Evolutionary conservation across 2,329 filamentous ascomycete species (phyloP), one percentile per base, ranked within the genome.

Genomic region (Fusarium acutatum): DNA sequence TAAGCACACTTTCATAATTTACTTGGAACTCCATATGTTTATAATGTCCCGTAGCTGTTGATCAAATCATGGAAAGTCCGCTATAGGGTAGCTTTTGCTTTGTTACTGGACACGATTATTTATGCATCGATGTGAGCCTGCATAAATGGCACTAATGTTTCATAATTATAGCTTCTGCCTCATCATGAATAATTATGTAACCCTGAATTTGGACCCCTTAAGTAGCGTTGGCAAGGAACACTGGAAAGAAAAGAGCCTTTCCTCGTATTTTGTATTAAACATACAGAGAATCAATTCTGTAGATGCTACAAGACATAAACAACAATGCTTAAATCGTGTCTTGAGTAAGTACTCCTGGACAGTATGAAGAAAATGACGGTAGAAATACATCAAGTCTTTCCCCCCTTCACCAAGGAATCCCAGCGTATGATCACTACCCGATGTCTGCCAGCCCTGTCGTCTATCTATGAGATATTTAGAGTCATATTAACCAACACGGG

Each of bases 11-110:
- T 1, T 14, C 6, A 2, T 11, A 22, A 11, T 11, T 46, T 20
- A 0, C 3, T 28, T 3, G 9, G 13, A 22, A 22, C 13, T 22
- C 4, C 5, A 15, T 20, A 7, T 28, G 18, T 10, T 7, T 28
- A 4, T 10, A 13, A 24, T 20, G 7, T 0, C 28, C 8, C 20
- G 0, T 20, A 7, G 3, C 8, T 24, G 22, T 24, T 24, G 0
- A 24, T 49, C 1, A 2, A 18, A 17, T 13, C 3, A 5, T 14
- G 11, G 0, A 5, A 18, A 14, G 3, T 17, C 32, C 10, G 10
- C 7, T n/a, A 6, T 7, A 12, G 14, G 7, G 18, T 5, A 3
- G 13, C 10, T 6, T 22, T 22, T n/a, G 4, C 5, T 28, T 53
- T 37, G 3, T 4, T 13, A 28, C 14, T 26, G 2, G 6, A 2